A percentile compares a stretch with the other conserved stretches of the same genome.
Evolutionary conservation across 768 basidiomycete species (phyloP).

Genomic region (Pholiota microspora): DNA sequence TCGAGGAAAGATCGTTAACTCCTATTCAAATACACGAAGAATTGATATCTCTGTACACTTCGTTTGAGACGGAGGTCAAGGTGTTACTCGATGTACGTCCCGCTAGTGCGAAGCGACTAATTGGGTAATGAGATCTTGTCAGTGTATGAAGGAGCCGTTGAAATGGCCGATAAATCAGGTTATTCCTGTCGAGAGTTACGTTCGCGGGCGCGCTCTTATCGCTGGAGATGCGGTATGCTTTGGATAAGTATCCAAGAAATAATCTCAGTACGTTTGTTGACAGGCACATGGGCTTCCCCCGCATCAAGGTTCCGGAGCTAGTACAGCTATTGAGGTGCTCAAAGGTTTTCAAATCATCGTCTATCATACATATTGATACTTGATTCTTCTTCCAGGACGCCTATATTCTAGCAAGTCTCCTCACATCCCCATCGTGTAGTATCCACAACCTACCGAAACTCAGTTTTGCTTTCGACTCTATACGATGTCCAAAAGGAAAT

Average conservation of each 20-base stretch:
- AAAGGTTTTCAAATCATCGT: neutral
- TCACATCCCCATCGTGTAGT: neutral
- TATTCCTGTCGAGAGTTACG: slow-evolving; percentile 1
- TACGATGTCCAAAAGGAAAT: slow-evolving; percentile 1
- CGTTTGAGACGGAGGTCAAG: neutral
- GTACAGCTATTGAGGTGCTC: slow-evolving; percentile 3
- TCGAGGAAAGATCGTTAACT: neutral
- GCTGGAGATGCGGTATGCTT: slow-evolving; percentile 1
- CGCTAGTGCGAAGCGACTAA: too few species aligned
- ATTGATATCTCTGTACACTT: neutral
- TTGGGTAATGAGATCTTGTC: too few species aligned
- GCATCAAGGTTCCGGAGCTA: slow-evolving; percentile 4
- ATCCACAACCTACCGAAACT: neutral
- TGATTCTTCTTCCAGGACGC: neutral
- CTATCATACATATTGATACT: too few species aligned
- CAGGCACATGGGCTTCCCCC: slow-evolving; percentile 4
- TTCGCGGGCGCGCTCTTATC: neutral
- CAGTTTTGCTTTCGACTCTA: neutral
- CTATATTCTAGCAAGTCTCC: slow-evolving; percentile 1
- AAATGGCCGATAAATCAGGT: slow-evolving; percentile 5
- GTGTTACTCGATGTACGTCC: neutral
- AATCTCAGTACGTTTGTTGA: neutral
- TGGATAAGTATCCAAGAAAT: neutral
- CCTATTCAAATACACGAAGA: slow-evolving; percentile 2
- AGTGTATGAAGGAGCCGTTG: slow-evolving; percentile 2